phyloP scores from a whole-genome alignment of 2,329 filamentous ascomycete genomes.

The Microsporum audouinii region DNA sequence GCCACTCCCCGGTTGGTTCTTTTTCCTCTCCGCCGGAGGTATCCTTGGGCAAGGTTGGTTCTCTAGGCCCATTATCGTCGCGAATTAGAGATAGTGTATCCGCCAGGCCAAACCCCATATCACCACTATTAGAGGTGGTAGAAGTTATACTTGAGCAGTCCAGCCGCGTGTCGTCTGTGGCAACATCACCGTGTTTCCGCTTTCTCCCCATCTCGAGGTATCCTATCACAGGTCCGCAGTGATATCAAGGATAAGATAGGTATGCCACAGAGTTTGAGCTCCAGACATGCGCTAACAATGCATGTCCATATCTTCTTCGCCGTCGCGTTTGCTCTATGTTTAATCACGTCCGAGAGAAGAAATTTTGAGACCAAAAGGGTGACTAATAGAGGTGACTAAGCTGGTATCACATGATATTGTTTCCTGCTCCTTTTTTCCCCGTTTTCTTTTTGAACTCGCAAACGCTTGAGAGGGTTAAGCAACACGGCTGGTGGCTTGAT shows the following conservation, averaged over 20 bases:
- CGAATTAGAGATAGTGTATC: constrained; percentile 25
- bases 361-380: not conserved
- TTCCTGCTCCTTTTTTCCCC: not conserved
- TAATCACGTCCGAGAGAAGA: not conserved
- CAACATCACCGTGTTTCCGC: constrained; percentile 8
- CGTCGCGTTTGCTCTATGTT: not conserved
- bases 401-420: not conserved
- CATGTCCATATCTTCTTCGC: not conserved
- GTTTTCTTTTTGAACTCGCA: not conserved
- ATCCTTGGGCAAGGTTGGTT: not conserved
- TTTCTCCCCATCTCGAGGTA: constrained; percentile 10
- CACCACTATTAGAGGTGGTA: not conserved
- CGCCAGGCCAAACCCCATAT: constrained; percentile 22
- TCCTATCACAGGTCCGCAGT: not conserved
- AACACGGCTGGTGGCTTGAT: not conserved
- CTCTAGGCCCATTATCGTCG: constrained; percentile 12
- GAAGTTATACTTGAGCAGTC: not conserved
- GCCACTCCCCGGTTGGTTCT: constrained; percentile 4
- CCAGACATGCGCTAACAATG: not conserved
- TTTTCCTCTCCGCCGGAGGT: constrained; percentile 6
- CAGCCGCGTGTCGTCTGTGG: not conserved
- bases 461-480: not conserved
- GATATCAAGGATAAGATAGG: not conserved
- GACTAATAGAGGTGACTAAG: not conserved
- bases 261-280: not conserved